Evolutionary conservation across 352 stramenopile genomes (phyloP), one percentile per base, ranked within the genome.

Genomic region (Pilasporangium apinafurcum): DNA sequence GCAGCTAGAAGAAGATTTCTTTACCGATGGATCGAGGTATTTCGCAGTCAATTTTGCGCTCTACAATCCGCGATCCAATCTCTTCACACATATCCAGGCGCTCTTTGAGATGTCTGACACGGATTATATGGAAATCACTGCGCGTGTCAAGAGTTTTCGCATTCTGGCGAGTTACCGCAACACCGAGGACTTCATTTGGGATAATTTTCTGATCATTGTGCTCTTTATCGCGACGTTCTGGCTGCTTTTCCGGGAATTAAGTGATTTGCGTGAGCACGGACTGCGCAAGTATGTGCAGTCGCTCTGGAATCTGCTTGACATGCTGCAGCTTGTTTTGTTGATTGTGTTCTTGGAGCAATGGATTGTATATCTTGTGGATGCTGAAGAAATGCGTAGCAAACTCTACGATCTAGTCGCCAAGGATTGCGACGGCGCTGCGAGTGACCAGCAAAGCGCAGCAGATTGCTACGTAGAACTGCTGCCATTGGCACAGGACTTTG

Each of bases 51-150:
- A 62, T 4, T 85, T 80, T 50, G 65, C 65, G 16, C 77, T 87
- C 39, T 91, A 86, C 62, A 91, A 91, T 39, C 62, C 70, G 34
- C 73, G 57, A n/a, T 85, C 72, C 27, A 70, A 78, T 28, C 76
- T 91, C n/a, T 91, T 91, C 46, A 84, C 72, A 3, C 62, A 78
- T 31, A 54, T 91, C 3, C 70, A 87, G 24, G 72, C 59, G 14
- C 56, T 91, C 0, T 84, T 88, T 30, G 78, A 91, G 45, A 75
- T 88, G 58, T 84, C 67, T 21, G 73, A 83, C 40, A 88, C 78
- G 8, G 75, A 88, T 30, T 85, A 88, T 52, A 86, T 88, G 63
- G 65, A 86, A 44, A 75, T 72, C 10, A 84, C 75, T 9, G 51
- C 62, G 4, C 66, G 78, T 6, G 61, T 91, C 36, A 77, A 83